phyloP scores from a whole-genome alignment of 805 yeast species.

The Zygotorulaspora chibaensis region DNA sequence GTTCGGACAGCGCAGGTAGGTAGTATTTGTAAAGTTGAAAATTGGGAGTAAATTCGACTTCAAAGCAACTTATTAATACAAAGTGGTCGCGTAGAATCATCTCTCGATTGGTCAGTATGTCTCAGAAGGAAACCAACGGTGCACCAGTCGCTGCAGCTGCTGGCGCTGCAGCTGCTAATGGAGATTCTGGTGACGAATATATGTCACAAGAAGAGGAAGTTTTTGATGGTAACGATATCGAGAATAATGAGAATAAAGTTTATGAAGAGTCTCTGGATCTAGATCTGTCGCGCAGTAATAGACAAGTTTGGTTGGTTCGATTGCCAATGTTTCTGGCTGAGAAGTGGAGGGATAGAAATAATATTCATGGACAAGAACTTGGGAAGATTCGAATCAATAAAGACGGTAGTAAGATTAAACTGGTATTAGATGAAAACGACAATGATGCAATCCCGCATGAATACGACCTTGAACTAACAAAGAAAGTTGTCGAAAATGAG shows the following conservation, averaged over 20 bases:
- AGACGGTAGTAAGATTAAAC: slow-evolving; percentile 46
- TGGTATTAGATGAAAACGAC: slow-evolving; percentile 50
- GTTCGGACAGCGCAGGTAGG: neutral
- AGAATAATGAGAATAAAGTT: slow-evolving; percentile 36
- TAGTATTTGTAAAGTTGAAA: neutral
- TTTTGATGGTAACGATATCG: slow-evolving; percentile 43
- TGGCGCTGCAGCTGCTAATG: slow-evolving; percentile 3
- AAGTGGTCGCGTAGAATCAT: no score
- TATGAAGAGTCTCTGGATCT: slow-evolving; percentile 72
- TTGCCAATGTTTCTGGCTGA: slow-evolving; percentile 84
- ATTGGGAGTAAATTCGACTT: neutral
- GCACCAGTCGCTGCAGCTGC: neutral
- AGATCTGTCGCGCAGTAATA: slow-evolving; percentile 55
- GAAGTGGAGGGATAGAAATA: slow-evolving; percentile 64
- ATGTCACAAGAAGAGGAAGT: slow-evolving; percentile 42
- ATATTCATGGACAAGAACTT: slow-evolving; percentile 66
- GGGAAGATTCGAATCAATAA: slow-evolving; percentile 76
- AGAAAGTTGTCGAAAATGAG: slow-evolving; percentile 77
- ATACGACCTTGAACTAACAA: slow-evolving; percentile 74
- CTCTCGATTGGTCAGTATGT: slow-evolving; percentile 5
- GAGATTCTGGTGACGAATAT: slow-evolving; percentile 38
- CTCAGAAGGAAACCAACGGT: slow-evolving; percentile 1
- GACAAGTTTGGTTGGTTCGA: slow-evolving; percentile 89
- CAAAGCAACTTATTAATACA: neutral
- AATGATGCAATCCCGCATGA: slow-evolving; percentile 68